These are phyloP conservation scores for Dipodascus geniculatus DNA, from an alignment of 805 yeast species.

Conservation along the genomic window DNA sequence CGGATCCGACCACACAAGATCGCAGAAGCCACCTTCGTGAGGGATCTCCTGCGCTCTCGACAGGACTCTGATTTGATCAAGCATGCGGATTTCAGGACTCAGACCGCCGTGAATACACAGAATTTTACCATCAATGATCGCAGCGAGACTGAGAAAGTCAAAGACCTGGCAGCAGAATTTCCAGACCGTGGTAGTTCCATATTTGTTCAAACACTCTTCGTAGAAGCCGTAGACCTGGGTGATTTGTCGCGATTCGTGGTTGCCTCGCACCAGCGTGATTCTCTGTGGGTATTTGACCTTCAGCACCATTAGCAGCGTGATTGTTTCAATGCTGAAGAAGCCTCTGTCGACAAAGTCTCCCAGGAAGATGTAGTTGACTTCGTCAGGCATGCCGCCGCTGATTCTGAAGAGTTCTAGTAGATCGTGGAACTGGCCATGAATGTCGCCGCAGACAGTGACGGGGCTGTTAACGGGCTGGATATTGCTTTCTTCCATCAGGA, in stretches of 20 bases:
- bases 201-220: slow-evolving; percentile 87
- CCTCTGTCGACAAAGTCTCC: slow-evolving; percentile 98
- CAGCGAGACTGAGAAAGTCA: slow-evolving; percentile 87
- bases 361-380: slow-evolving; percentile 70
- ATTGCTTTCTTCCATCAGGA: slow-evolving; percentile 91
- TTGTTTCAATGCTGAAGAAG: slow-evolving; percentile 88
- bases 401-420: slow-evolving; percentile 79
- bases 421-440: slow-evolving; percentile 97
- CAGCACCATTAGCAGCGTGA: slow-evolving; percentile 84
- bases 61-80: slow-evolving; percentile 89
- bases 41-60: slow-evolving; percentile 97
- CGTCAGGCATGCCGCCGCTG: slow-evolving; percentile 84
- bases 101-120: slow-evolving; percentile 96
- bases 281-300: slow-evolving; percentile 80
- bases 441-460: slow-evolving; percentile 90
- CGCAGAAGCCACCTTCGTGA: slow-evolving; percentile 98
- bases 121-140: slow-evolving; percentile 88
- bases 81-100: slow-evolving; percentile 94
- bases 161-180: slow-evolving; percentile 93
- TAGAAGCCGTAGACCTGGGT: slow-evolving; percentile 98
- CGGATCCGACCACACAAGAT: slow-evolving; percentile 95
- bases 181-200: slow-evolving; percentile 93
- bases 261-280: slow-evolving; percentile 90
- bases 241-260: slow-evolving; percentile 93
- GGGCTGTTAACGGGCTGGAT: slow-evolving; percentile 91